phyloP scores from a whole-genome alignment of 192 early-diverging fungal species.

The Piromyces finnis region DNA sequence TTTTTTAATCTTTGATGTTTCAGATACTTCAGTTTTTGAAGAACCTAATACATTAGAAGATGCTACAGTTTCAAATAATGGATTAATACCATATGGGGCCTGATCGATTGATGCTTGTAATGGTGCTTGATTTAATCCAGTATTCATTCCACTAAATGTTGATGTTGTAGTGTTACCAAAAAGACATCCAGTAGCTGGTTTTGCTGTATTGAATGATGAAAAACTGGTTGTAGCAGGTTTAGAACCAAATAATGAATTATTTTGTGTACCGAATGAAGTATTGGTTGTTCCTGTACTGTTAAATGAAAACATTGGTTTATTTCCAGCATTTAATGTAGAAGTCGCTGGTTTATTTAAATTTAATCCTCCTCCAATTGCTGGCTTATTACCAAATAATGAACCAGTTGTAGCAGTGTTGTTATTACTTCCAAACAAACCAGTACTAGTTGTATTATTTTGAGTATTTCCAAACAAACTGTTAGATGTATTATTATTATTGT shows the following conservation, averaged over 20 bases:
- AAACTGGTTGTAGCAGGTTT: not conserved
- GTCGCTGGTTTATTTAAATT: not conserved
- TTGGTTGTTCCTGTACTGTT: not conserved
- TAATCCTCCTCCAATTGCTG: not conserved
- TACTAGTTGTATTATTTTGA: not conserved
- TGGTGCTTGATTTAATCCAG: not conserved
- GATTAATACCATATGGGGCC: constrained; percentile 73
- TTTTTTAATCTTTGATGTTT: constrained; percentile 31
- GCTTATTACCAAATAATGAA: not conserved
- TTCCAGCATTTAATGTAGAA: not conserved
- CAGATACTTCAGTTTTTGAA: constrained; percentile 3
- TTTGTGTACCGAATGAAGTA: not conserved
- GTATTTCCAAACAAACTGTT: not conserved
- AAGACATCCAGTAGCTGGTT: constrained; percentile 1
- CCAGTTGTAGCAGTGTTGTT: not conserved
- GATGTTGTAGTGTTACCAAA: constrained; percentile 10
- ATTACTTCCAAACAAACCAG: not conserved
- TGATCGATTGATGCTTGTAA: constrained; percentile 61
- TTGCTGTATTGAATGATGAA: not conserved
- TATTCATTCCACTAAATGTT: not conserved
- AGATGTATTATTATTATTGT: not conserved
- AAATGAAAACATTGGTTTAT: not conserved
- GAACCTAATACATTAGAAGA: constrained; percentile 8
- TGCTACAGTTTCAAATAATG: constrained; percentile 39
- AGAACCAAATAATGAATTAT: not conserved